Percentiles rank a stretch among this genome's conserved stretches.
Evolutionary conservation across 129 eudicot species (phyloP).

Genomic region (Logfia minima): DNA sequence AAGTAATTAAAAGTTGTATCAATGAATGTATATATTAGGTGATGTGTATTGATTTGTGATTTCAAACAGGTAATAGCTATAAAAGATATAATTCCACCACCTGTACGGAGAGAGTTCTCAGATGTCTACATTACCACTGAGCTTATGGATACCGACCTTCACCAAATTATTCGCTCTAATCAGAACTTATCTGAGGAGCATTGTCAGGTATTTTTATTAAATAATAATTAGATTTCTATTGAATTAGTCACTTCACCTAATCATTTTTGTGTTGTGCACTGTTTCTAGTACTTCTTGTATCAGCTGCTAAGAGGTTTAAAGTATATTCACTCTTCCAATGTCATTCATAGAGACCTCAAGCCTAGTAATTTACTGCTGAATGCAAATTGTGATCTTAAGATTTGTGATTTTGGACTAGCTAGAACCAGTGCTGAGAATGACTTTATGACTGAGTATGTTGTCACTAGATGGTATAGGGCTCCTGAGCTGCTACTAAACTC

Average conservation of each 20-base stretch:
- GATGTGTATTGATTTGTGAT: conserved; percentile 1
- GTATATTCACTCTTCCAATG: conserved; percentile 82
- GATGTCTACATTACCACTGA: conserved; percentile 90
- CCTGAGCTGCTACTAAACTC: conserved; percentile 85
- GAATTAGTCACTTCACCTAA: background rate
- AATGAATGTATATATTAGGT: background rate
- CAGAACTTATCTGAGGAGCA: conserved; percentile 82
- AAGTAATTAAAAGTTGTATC: background rate
- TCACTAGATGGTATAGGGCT: conserved; percentile 91
- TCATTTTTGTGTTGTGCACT: background rate
- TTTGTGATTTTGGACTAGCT: conserved; percentile 91
- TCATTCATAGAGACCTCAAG: conserved; percentile 83
- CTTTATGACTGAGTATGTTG: conserved; percentile 92
- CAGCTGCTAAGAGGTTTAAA: conserved; percentile 84
- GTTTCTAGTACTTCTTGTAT: conserved; percentile 82
- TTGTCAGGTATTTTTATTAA: conserved; percentile 60
- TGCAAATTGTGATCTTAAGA: conserved; percentile 89
- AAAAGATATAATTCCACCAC: conserved; percentile 84
- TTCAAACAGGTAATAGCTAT: conserved; percentile 65
- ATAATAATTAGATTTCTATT: background rate
- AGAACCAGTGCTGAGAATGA: conserved; percentile 70
- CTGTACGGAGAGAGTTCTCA: conserved; percentile 51
- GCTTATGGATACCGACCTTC: conserved; percentile 92
- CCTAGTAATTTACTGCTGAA: conserved; percentile 82
- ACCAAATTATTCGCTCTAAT: conserved; percentile 81